phyloP scores from a whole-genome alignment of 1,139 yeast genomes.

The Pichia inconspicua region DNA sequence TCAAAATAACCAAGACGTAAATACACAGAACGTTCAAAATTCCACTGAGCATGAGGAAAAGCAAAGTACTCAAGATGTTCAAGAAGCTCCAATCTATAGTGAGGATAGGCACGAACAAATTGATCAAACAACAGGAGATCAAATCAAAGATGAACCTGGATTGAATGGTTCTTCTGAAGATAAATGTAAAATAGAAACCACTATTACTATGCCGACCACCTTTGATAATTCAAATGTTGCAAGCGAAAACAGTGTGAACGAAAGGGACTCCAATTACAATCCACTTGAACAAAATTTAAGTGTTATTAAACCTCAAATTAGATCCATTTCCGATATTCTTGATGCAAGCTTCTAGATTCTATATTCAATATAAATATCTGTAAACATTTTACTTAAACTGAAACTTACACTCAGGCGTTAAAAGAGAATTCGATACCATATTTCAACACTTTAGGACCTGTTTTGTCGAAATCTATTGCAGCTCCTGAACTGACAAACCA shows the following conservation, averaged over 20 bases:
- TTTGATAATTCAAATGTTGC: too few relatives aligned
- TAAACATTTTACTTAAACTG: background rate
- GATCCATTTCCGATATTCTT: background rate
- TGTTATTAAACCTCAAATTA: background rate
- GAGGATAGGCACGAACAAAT: too few relatives aligned
- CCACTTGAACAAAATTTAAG: background rate
- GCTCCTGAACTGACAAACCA: conserved; percentile 75
- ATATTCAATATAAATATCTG: background rate
- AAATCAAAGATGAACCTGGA: too few relatives aligned
- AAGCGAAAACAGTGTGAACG: background rate
- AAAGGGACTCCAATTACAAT: background rate
- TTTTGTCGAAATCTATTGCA: conserved; percentile 31
- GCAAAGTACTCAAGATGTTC: too few relatives aligned
- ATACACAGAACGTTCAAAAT: background rate
- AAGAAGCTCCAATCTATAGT: too few relatives aligned
- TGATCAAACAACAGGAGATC: too few relatives aligned
- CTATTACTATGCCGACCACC: too few relatives aligned
- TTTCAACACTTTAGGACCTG: conserved; percentile 25
- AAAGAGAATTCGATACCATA: conserved; percentile 29
- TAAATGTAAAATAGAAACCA: too few relatives aligned
- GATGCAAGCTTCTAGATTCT: background rate
- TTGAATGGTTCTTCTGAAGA: background rate
- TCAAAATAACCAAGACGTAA: too few relatives aligned
- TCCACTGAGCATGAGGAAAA: too few relatives aligned
- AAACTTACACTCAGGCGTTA: conserved; percentile 2